These are phyloP conservation scores for Teratosphaeria epicoccoides DNA, from an alignment of 2,329 filamentous ascomycete genomes.

Conservation along the genomic window DNA sequence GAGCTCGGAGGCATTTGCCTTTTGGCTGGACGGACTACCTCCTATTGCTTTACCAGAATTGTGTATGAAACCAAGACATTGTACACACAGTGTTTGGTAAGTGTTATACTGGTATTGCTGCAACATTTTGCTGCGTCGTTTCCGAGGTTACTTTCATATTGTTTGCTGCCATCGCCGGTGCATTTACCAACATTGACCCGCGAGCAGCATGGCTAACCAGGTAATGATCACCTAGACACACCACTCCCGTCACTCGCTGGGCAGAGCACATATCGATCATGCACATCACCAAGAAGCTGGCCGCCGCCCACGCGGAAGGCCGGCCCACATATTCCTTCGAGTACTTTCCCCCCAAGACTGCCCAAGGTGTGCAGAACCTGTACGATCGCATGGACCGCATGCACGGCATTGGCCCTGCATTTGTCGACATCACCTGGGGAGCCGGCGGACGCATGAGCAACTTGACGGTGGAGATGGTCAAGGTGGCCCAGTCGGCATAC, in stretches of 20 bases:
- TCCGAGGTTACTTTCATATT: not conserved
- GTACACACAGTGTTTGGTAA: not conserved
- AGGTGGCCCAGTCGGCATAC: conserved; percentile 87
- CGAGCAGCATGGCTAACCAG: not conserved
- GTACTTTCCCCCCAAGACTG: conserved; percentile 97
- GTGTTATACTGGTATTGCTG: not conserved
- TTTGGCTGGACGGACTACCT: too few species aligned
- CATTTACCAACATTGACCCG: not conserved
- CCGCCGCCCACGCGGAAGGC: conserved; percentile 65
- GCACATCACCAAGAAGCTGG: conserved; percentile 91
- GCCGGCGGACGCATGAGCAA: conserved; percentile 85
- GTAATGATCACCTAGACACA: not conserved
- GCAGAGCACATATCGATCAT: conserved; percentile 42
- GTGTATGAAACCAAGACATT: not conserved
- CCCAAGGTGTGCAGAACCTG: conserved; percentile 94
- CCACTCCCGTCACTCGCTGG: not conserved
- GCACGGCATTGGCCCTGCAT: conserved; percentile 85
- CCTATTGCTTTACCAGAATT: not conserved
- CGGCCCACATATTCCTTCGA: conserved; percentile 95
- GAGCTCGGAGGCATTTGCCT: not conserved
- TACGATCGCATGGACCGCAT: conserved; percentile 99
- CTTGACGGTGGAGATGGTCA: conserved; percentile 94
- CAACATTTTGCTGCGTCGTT: not conserved
- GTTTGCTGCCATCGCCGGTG: not conserved
- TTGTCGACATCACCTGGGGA: conserved; percentile 98